Percentiles rank a stretch among this genome's conserved stretches.
Conservation (phyloP, 192 early-diverging fungal genomes). For the Mortierella hygrophila region DNA sequence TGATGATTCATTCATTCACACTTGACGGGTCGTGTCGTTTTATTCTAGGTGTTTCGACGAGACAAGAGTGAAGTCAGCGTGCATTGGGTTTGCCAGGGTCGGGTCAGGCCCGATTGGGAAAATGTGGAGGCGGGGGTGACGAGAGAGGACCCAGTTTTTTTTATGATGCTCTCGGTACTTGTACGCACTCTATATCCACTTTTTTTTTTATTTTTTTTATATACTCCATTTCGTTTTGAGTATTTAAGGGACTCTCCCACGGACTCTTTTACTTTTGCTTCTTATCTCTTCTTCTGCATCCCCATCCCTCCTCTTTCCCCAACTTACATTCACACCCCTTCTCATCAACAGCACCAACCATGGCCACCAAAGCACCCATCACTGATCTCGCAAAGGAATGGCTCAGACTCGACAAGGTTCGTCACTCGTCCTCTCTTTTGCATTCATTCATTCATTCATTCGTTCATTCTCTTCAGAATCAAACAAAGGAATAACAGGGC, state of each 20-base stretch:
- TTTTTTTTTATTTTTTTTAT: background rate
- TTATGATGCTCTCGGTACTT: background rate
- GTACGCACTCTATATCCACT: background rate
- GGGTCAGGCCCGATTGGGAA: background rate
- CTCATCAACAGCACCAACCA: background rate
- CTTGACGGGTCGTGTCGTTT: no score
- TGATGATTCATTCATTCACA: background rate
- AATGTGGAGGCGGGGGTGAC: background rate
- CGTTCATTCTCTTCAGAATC: background rate
- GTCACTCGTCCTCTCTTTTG: background rate
- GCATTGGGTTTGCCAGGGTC: background rate
- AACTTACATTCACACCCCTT: background rate
- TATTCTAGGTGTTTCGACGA: no score
- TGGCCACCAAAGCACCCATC: conserved; percentile 41
- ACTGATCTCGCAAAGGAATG: conserved; percentile 66
- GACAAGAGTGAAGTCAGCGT: no score
- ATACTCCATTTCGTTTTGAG: background rate
- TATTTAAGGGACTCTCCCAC: background rate
- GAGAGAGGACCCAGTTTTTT: background rate
- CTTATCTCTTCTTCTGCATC: background rate
- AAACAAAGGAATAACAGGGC: background rate
- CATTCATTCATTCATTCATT: background rate
- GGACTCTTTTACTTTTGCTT: background rate
- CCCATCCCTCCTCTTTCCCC: background rate
- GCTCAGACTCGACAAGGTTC: conserved; percentile 68